Conservation (phyloP, 257 asterid genomes). For the Solanum raphanifolium region DNA sequence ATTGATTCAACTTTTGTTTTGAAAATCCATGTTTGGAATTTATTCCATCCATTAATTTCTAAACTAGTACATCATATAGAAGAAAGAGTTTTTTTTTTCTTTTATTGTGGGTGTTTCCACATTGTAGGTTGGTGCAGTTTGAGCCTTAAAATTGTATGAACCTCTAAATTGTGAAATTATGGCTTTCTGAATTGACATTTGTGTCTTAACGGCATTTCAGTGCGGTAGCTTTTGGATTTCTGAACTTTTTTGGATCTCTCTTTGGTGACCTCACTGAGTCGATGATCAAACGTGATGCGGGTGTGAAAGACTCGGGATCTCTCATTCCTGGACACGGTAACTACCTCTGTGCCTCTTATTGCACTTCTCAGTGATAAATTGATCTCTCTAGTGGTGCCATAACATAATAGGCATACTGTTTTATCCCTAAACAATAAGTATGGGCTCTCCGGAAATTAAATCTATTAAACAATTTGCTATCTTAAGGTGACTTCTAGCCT, state of each 20-base stretch:
- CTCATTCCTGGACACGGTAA: conserved; percentile 99
- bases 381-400: neutral
- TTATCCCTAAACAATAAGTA: neutral
- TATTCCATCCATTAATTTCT: neutral
- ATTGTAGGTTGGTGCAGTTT: neutral
- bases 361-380: neutral
- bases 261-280: conserved; percentile 94
- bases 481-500: neutral
- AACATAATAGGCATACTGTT: neutral
- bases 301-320: conserved; percentile 95
- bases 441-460: neutral
- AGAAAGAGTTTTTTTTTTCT: neutral
- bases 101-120: neutral
- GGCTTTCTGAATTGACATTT: neutral
- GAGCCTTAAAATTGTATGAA: neutral
- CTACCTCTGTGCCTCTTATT: neutral
- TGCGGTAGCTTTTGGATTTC: conserved; percentile 68
- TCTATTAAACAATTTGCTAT: neutral
- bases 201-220: conserved; percentile 28
- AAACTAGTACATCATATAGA: neutral
- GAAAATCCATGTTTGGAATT: neutral
- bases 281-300: conserved; percentile 98
- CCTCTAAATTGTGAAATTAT: neutral
- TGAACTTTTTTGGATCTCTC: conserved; percentile 85
- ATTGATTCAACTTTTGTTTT: neutral